Conservation (phyloP, 2,329 filamentous ascomycete species). For the Rhynchosporium graminicola region DNA sequence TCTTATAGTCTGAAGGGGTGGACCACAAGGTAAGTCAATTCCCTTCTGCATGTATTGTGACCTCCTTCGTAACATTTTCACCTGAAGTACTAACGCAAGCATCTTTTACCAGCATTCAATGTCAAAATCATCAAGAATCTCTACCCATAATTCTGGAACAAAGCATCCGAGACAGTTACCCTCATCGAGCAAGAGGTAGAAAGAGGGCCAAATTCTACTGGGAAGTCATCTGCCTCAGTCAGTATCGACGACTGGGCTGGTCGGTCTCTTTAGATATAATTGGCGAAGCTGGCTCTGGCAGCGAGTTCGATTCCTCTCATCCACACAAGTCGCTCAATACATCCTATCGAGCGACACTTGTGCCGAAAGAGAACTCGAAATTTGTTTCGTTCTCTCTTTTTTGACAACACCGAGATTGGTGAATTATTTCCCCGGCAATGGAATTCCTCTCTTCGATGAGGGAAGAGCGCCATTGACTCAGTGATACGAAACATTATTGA, state of each 20-base stretch:
- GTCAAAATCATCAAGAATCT: constrained; percentile 83
- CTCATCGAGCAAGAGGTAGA: constrained; percentile 24
- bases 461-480: constrained; percentile 59
- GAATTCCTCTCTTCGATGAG: constrained; percentile 61
- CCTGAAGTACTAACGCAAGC: constrained; percentile 67
- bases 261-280: constrained; percentile 73
- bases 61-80: not conserved
- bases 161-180: constrained; percentile 61
- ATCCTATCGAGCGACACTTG: constrained; percentile 51
- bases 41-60: not conserved
- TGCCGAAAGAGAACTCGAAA: constrained; percentile 48
- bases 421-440: constrained; percentile 57
- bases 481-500: constrained; percentile 56
- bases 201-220: constrained; percentile 27
- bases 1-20: constrained; percentile 79
- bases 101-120: constrained; percentile 75
- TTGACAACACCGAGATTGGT: constrained; percentile 48
- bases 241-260: constrained; percentile 54
- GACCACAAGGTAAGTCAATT: constrained; percentile 65
- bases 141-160: constrained; percentile 80
- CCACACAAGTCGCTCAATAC: constrained; percentile 58
- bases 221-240: constrained; percentile 22
- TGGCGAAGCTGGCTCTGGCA: constrained; percentile 66
- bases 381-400: constrained; percentile 43
- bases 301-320: constrained; percentile 64